Conservation (phyloP, 352 stramenopile genomes). For the Phytophthora ohioensis region DNA sequence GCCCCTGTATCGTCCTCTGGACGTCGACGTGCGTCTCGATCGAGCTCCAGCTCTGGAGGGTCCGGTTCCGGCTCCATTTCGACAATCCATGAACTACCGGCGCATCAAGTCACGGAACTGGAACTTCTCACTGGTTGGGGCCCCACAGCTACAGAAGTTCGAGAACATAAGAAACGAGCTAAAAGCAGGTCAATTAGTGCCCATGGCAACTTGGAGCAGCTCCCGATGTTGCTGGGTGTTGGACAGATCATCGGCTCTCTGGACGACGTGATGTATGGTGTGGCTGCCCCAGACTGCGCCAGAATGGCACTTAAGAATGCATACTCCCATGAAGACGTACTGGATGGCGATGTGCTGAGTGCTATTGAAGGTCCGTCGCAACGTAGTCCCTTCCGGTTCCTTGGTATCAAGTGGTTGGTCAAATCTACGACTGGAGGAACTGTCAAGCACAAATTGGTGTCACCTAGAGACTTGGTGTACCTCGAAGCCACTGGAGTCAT, state of each 20-base stretch:
- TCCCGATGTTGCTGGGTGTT: slow-evolving; percentile 51
- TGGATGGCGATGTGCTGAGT: slow-evolving; percentile 66
- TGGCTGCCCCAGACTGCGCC: slow-evolving; percentile 60
- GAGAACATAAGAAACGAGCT: slow-evolving; percentile 38
- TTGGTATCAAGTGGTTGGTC: slow-evolving; percentile 78
- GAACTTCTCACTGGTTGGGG: slow-evolving; percentile 48
- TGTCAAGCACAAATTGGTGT: slow-evolving; percentile 50
- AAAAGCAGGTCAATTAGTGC: slow-evolving; percentile 25
- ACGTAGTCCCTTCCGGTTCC: slow-evolving; percentile 68
- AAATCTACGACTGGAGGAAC: slow-evolving; percentile 50
- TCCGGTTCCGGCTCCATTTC: slow-evolving; percentile 29
- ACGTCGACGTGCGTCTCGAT: slow-evolving; percentile 24
- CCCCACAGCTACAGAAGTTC: slow-evolving; percentile 37
- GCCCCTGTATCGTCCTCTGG: not conserved
- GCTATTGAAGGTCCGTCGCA: slow-evolving; percentile 63
- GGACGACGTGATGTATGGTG: slow-evolving; percentile 70
- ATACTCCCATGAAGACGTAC: slow-evolving; percentile 51
- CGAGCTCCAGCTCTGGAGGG: slow-evolving; percentile 29
- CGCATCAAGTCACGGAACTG: slow-evolving; percentile 39
- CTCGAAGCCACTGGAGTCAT: slow-evolving; percentile 73
- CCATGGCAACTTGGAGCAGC: slow-evolving; percentile 14
- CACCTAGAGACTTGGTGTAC: slow-evolving; percentile 67
- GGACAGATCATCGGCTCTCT: slow-evolving; percentile 52
- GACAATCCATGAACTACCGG: slow-evolving; percentile 26
- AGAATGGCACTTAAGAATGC: slow-evolving; percentile 67